Conservation (phyloP, 345 rosid species). For the Eucalyptus brandiana region DNA sequence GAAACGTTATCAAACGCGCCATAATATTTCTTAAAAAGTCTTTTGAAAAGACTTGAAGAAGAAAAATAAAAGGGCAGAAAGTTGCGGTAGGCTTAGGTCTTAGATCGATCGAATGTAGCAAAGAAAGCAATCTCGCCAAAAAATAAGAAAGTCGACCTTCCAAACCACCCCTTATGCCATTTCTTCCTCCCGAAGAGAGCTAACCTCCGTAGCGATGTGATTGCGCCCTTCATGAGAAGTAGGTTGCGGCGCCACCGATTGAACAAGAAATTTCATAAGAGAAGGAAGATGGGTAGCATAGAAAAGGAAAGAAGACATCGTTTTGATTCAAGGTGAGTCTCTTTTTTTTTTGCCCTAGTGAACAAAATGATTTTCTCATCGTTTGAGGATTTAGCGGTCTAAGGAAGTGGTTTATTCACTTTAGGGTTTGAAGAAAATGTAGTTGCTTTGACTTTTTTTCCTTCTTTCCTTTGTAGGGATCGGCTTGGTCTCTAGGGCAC, state of each 20-base stretch:
- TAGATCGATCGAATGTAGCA: not conserved
- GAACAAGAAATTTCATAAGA: not conserved
- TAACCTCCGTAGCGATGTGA: not conserved
- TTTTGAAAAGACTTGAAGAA: not conserved
- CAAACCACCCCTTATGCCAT: not conserved
- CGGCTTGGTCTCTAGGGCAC: not conserved
- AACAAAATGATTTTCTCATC: too few species aligned
- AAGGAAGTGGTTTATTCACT: not conserved
- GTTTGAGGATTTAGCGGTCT: too few species aligned
- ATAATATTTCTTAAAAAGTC: not conserved
- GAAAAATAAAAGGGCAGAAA: fast-evolving
- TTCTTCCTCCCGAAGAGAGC: not conserved
- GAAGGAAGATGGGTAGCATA: not conserved
- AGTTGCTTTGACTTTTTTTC: not conserved
- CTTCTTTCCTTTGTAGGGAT: not conserved
- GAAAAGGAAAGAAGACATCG: not conserved
- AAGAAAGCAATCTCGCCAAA: not conserved
- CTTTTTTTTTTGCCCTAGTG: not conserved
- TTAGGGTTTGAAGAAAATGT: not conserved
- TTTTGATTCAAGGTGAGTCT: not conserved
- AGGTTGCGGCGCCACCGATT: not conserved
- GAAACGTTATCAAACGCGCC: too few species aligned
- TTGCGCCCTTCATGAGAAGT: too few species aligned
- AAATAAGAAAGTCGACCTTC: not conserved
- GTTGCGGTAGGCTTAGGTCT: not conserved